Base-by-base conservation (phyloP, 306 rosid genomes). In the Gastrolobium villosum region DNA sequence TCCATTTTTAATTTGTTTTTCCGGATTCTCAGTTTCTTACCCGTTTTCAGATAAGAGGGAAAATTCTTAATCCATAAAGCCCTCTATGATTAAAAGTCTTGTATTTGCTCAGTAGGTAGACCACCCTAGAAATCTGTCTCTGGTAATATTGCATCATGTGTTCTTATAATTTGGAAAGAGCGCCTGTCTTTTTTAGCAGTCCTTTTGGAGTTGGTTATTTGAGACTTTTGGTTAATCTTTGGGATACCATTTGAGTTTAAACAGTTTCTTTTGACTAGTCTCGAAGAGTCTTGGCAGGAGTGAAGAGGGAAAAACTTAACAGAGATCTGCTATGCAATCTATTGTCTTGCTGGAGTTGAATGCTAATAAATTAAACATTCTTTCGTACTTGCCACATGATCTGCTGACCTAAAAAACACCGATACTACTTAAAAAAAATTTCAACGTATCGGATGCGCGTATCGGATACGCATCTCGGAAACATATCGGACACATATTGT, bases 271-370 rank as follows among this genome's bases (percentile, higher is more conserved):
- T 56, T 73, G 14, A 44, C 43, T 67, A 44, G 48, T 65, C 44
- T 80, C 52, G 35, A 44, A 7, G 84, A 66, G 45, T 44, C 70
- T 72, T 56, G 20, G 48, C 62, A 26, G 10, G 45, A 48, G 37
- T 61, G 2, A 7, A 41, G n/a, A 5, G 15, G 71, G 49, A 75
- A 64, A 52, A 26, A 5, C 15, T 65, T 65, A 31, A 13, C 50
- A 7, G 32, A 68, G 31, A 36, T 60, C 34, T 69, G n/a, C 36
- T 65, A 36, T 54, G 49, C 32, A 61, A 30, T 64, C 46, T 54
- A 41, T 65, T 76, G 45, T 41, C 20, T 72, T 74, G 7, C 55
- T 57, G 76, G 36, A 49, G 46, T 70, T 44, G 26, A 35, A 34
- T 55, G 64, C 30, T 45, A 52, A 28, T 44, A 15, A 55, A 39